Evolutionary conservation across 2,329 filamentous ascomycete genomes (phyloP).

Genomic region (Penicillium sp.): DNA sequence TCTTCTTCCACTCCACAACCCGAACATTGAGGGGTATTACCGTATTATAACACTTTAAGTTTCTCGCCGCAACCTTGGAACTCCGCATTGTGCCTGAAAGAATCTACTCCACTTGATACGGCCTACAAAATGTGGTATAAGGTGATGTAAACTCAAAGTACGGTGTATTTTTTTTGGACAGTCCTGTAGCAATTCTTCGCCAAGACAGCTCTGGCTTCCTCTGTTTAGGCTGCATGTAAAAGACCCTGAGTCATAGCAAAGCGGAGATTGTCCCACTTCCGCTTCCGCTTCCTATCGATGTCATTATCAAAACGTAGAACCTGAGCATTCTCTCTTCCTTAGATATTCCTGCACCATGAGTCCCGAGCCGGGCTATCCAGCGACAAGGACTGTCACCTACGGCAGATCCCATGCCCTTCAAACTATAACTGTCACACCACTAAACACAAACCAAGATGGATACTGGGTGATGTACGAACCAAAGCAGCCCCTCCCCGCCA

Average conservation of each 20-base stretch:
- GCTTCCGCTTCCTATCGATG: conserved; percentile 2
- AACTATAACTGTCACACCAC: conserved; percentile 30
- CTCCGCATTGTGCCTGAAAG: not conserved
- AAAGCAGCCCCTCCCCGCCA: not conserved
- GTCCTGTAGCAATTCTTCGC: not conserved
- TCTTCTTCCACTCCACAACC: no score
- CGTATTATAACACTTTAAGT: conserved; percentile 6
- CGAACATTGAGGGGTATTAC: conserved; percentile 20
- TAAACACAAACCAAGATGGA: conserved; percentile 20
- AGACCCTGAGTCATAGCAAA: conserved; percentile 1
- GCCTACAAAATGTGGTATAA: not conserved
- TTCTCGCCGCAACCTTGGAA: not conserved
- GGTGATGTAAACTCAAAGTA: not conserved
- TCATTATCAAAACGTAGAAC: not conserved
- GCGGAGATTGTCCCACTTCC: conserved; percentile 1
- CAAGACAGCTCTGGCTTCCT: not conserved
- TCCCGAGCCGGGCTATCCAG: conserved; percentile 13
- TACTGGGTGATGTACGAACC: conserved; percentile 43
- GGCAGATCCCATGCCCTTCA: conserved; percentile 35
- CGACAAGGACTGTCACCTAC: conserved; percentile 24
- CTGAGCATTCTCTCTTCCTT: not conserved
- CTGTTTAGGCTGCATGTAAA: not conserved
- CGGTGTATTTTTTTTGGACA: not conserved
- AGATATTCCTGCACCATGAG: not conserved
- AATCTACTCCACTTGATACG: not conserved